phyloP scores from a whole-genome alignment of 2,329 filamentous ascomycete species.

The Fusarium sp. region DNA sequence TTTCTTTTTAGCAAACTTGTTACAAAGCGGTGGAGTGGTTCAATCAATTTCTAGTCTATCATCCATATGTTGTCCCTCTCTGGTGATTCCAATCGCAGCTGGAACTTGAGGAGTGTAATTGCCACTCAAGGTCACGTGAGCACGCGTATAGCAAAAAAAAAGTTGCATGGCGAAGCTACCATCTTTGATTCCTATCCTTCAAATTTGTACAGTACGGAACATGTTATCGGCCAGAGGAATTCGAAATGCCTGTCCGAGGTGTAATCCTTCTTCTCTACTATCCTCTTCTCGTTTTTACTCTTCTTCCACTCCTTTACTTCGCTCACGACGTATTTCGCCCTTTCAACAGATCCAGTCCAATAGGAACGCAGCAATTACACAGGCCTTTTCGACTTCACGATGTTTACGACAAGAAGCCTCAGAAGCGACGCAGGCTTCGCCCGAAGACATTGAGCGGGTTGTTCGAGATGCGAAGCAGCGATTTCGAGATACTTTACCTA shows the following conservation, averaged over 20 bases:
- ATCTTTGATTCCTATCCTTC: conserved; percentile 13
- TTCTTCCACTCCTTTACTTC: conserved; percentile 24
- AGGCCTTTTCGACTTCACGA: conserved; percentile 46
- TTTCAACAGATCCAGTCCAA: conserved; percentile 37
- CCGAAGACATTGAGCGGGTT: conserved; percentile 63
- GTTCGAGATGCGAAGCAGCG: conserved; percentile 77
- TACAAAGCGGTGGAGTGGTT: background rate
- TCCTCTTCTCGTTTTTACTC: conserved; percentile 19
- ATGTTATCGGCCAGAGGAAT: conserved; percentile 51
- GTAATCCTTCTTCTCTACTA: conserved; percentile 32
- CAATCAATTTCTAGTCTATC: background rate
- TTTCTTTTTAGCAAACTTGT: conserved; percentile 6
- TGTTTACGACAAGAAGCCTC: conserved; percentile 35
- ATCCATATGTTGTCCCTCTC: background rate
- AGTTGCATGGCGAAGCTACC: conserved; percentile 24
- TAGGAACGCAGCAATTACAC: conserved; percentile 41
- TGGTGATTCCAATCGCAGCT: background rate
- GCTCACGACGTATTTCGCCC: conserved; percentile 29
- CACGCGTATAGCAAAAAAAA: conserved; percentile 41
- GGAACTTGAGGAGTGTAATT: conserved; percentile 3
- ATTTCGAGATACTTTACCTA: conserved; percentile 80
- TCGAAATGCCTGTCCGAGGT: conserved; percentile 47
- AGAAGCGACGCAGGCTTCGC: conserved; percentile 11
- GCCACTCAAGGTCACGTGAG: conserved; percentile 45
- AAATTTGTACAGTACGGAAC: conserved; percentile 38